These are phyloP conservation scores for Helicostylum pulchrum DNA, from an alignment of 192 early-diverging fungal genomes.

Conservation along the genomic window DNA sequence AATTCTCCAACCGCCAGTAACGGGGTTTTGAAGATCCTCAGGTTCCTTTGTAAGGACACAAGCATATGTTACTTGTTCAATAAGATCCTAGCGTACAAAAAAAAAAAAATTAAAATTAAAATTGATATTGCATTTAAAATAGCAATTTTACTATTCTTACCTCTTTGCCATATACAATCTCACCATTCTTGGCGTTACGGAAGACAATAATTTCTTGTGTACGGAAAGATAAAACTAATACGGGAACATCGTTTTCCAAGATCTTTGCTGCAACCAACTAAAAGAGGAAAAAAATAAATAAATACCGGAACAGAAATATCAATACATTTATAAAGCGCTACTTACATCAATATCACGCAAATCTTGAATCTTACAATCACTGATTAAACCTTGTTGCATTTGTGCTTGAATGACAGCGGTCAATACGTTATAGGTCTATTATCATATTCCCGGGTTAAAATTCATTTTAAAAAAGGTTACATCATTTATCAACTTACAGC, in stretches of 20 bases:
- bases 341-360: slow-evolving; percentile 77
- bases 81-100: slow-evolving; percentile 50
- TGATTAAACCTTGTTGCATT: slow-evolving; percentile 81
- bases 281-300: neutral
- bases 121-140: neutral
- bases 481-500: slow-evolving; percentile 49
- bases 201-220: slow-evolving; percentile 95
- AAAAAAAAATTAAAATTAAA: no score
- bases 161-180: slow-evolving; percentile 85
- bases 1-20: slow-evolving; percentile 90
- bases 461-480: neutral
- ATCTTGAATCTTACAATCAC: slow-evolving; percentile 94
- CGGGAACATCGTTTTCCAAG: slow-evolving; percentile 91
- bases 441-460: neutral
- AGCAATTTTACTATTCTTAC: slow-evolving; percentile 21
- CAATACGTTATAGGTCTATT: slow-evolving; percentile 74
- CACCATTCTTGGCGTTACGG: slow-evolving; percentile 79
- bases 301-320: neutral
- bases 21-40: slow-evolving; percentile 70
- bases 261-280: slow-evolving; percentile 82
- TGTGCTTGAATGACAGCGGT: slow-evolving; percentile 81
- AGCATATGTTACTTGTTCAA: slow-evolving; percentile 84
- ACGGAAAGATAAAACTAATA: slow-evolving; percentile 83
- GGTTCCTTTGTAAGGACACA: slow-evolving; percentile 89
- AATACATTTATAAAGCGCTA: neutral